A percentile compares a stretch with the other conserved stretches of the same genome.
These are phyloP conservation scores for Microdochium trichocladiopsis DNA, from an alignment of 2,329 filamentous ascomycete genomes.

Conservation along the genomic window DNA sequence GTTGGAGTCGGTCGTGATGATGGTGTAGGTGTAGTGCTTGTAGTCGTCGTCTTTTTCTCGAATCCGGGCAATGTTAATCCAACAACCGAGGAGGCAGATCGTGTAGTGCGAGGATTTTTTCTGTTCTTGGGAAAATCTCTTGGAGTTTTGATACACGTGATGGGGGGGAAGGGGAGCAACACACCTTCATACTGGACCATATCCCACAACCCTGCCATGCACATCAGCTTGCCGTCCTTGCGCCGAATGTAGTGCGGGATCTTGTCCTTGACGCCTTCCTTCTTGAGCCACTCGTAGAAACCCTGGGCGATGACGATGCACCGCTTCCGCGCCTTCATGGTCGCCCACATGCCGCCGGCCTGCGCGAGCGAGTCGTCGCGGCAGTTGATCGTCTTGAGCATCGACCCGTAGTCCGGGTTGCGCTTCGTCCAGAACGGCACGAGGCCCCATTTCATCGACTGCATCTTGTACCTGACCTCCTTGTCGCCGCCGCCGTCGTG, in stretches of 20 bases:
- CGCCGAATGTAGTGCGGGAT: constrained; percentile 78
- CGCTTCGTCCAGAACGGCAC: constrained; percentile 91
- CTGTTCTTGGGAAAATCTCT: no score
- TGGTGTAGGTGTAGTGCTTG: constrained; percentile 80
- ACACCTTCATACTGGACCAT: constrained; percentile 72
- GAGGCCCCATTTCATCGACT: constrained; percentile 94
- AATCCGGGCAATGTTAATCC: constrained; percentile 4
- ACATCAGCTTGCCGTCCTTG: constrained; percentile 78
- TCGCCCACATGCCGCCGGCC: constrained; percentile 79
- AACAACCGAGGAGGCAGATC: no score
- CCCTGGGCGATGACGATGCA: constrained; percentile 86
- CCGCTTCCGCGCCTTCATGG: constrained; percentile 83
- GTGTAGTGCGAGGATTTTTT: no score
- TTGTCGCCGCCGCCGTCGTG: constrained; percentile 6
- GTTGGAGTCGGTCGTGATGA: constrained; percentile 88
- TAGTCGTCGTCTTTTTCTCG: constrained; percentile 44
- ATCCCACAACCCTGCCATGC: constrained; percentile 88
- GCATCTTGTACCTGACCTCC: constrained; percentile 66
- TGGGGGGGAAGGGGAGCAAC: neutral
- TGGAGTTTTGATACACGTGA: no score
- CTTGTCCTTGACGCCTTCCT: constrained; percentile 63
- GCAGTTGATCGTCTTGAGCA: constrained; percentile 92
- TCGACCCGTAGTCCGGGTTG: constrained; percentile 66
- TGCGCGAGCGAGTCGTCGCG: constrained; percentile 77
- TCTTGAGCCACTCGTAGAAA: constrained; percentile 95